phyloP scores from a whole-genome alignment of 1,284 basidiomycete species.

The Mycena sp. region DNA sequence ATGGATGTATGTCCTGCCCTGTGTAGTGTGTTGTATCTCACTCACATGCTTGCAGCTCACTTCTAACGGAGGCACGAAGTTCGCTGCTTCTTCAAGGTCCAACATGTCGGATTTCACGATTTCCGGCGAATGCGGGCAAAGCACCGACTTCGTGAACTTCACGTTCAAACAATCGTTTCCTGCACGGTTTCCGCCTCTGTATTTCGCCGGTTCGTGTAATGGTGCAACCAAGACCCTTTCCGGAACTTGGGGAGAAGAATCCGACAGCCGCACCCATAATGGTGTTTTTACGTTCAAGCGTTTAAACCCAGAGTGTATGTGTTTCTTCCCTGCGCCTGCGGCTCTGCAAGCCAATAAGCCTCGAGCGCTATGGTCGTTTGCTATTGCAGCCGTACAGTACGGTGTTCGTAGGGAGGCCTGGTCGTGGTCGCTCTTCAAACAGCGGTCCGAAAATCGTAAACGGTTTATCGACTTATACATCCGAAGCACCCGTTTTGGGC shows the following conservation, averaged over 20 bases:
- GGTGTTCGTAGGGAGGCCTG: slow-evolving; percentile 13
- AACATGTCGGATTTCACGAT: slow-evolving; percentile 28
- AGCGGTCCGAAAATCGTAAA: slow-evolving; percentile 11
- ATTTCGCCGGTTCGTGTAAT: slow-evolving; percentile 25
- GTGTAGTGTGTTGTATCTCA: not conserved
- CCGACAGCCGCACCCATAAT: slow-evolving; percentile 19
- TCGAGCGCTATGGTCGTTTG: slow-evolving; percentile 32
- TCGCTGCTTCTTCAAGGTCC: slow-evolving; percentile 21
- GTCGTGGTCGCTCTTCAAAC: slow-evolving; percentile 26
- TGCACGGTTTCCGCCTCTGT: slow-evolving; percentile 18
- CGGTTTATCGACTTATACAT: slow-evolving; percentile 30
- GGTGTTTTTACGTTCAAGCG: slow-evolving; percentile 30
- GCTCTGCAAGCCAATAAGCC: slow-evolving; percentile 22
- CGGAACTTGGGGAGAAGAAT: slow-evolving; percentile 26
- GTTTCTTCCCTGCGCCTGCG: slow-evolving; percentile 23
- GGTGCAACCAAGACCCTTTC: slow-evolving; percentile 14
- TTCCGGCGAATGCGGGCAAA: slow-evolving; percentile 21
- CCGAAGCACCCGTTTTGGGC: slow-evolving; percentile 19
- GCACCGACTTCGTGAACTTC: slow-evolving; percentile 10
- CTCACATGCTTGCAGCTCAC: slow-evolving; percentile 4
- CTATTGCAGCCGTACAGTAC: slow-evolving; percentile 23
- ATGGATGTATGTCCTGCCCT: too few species aligned
- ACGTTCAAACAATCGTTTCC: slow-evolving; percentile 24
- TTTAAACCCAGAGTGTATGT: slow-evolving; percentile 20
- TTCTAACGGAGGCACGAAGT: slow-evolving; percentile 12